Percentiles rank a stretch among this genome's conserved stretches.
Conservation (phyloP, 2,329 filamentous ascomycete genomes). For the Remersonia thermophila region DNA sequence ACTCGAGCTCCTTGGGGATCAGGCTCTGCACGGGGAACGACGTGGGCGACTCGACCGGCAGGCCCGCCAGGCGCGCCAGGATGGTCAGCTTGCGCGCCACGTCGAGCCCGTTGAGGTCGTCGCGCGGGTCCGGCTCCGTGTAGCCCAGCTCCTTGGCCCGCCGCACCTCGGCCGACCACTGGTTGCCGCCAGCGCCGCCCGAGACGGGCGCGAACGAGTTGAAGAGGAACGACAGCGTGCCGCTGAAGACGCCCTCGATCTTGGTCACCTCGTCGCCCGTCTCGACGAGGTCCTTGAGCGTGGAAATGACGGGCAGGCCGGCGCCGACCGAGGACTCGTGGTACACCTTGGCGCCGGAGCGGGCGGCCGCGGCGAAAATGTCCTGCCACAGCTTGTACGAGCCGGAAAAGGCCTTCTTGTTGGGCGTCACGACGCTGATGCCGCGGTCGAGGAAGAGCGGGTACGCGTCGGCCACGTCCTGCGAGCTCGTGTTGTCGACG, state of each 20-base stretch:
- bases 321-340: slow-evolving; percentile 93
- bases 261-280: slow-evolving; percentile 85
- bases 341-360: slow-evolving; percentile 70
- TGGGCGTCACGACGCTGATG: slow-evolving; percentile 87
- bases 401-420: slow-evolving; percentile 95
- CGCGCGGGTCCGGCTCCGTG: slow-evolving; percentile 76
- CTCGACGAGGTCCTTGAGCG: slow-evolving; percentile 83
- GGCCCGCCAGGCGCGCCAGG: slow-evolving; percentile 70
- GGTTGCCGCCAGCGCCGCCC: slow-evolving; percentile 49
- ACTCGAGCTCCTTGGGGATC: slow-evolving; percentile 78
- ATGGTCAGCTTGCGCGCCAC: slow-evolving; percentile 96
- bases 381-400: slow-evolving; percentile 71
- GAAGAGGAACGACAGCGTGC: slow-evolving; percentile 96
- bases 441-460: slow-evolving; percentile 68
- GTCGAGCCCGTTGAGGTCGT: slow-evolving; percentile 78
- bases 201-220: slow-evolving; percentile 85
- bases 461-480: slow-evolving; percentile 72
- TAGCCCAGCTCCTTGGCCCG: slow-evolving; percentile 90
- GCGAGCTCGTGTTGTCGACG: slow-evolving; percentile 91
- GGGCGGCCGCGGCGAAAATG: slow-evolving; percentile 64
- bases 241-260: slow-evolving; percentile 95
- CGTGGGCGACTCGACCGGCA: slow-evolving; percentile 71
- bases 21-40: slow-evolving; percentile 89
- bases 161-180: slow-evolving; percentile 83
- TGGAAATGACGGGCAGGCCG: slow-evolving; percentile 85